Conservation (phyloP, 129 eudicot species). For the Lactuca sativa region DNA sequence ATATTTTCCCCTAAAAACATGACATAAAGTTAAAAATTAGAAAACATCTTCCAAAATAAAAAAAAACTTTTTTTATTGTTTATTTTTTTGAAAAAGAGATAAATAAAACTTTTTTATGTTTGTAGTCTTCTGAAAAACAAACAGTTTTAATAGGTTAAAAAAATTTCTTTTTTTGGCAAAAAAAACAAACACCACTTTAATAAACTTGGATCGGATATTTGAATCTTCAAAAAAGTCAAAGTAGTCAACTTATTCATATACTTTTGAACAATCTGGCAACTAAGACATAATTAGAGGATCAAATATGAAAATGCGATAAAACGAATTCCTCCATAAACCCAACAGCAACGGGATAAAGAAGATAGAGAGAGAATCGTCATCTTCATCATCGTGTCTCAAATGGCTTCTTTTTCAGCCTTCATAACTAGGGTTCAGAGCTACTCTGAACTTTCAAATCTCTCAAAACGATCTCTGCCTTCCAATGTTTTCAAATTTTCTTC, state of each 20-base stretch:
- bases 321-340: not conserved
- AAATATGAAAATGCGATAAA: constrained; percentile 8
- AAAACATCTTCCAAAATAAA: no score
- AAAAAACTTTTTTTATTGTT: no score
- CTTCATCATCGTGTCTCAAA: constrained; percentile 16
- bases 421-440: constrained; percentile 12
- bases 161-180: no score
- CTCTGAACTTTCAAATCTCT: constrained; percentile 5
- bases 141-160: no score
- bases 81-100: no score
- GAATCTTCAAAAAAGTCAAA: no score
- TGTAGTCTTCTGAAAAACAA: no score
- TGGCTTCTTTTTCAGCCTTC: constrained; percentile 35
- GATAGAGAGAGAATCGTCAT: constrained; percentile 16
- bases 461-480: constrained; percentile 8
- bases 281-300: constrained; percentile 8
- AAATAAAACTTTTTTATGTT: no score
- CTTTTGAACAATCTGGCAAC: constrained; percentile 1
- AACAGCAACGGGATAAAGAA: constrained; percentile 14
- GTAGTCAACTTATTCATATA: not conserved
- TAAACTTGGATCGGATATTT: no score
- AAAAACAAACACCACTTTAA: no score
- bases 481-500: constrained; percentile 21
- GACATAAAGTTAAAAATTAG: no score
- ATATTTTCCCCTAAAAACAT: no score